A percentile compares a stretch with the other conserved stretches of the same genome.
These are phyloP conservation scores for Ampelocalamus luodianensis DNA, from an alignment of 176 grass and related monocot species.

Conservation along the genomic window DNA sequence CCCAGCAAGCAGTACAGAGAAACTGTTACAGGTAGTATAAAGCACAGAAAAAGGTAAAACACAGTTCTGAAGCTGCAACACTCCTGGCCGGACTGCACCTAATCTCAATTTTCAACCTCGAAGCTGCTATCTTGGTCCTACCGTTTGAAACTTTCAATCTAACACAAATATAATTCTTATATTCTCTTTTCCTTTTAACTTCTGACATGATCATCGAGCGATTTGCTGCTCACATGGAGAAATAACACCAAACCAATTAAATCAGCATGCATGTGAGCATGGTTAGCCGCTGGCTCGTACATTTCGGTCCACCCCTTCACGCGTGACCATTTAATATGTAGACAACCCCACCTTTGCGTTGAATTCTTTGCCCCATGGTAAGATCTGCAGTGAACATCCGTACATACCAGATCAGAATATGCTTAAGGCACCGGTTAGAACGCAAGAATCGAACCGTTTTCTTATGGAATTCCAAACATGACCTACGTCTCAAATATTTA, in stretches of 20 bases:
- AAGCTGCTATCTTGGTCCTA: neutral
- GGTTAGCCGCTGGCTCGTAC: no score
- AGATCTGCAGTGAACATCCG: no score
- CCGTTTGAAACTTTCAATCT: neutral
- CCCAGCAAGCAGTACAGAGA: neutral
- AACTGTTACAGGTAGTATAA: neutral
- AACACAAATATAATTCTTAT: neutral
- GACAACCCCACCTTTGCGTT: neutral
- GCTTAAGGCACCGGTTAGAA: neutral
- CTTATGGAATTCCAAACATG: no score
- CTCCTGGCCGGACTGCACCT: neutral
- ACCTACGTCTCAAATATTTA: no score
- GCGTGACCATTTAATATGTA: neutral
- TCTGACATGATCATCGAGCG: neutral
- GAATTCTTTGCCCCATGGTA: neutral
- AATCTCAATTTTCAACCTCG: neutral
- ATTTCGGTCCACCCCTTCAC: neutral
- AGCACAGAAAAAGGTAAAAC: neutral
- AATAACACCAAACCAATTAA: neutral
- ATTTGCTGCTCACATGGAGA: neutral
- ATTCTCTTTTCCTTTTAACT: neutral
- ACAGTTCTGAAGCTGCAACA: neutral
- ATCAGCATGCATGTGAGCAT: no score
- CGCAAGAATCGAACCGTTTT: no score
- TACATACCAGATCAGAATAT: no score